These are phyloP conservation scores for Rostrohypoxylon terebratum DNA, from an alignment of 495 filamentous ascomycete genomes.

Conservation along the genomic window DNA sequence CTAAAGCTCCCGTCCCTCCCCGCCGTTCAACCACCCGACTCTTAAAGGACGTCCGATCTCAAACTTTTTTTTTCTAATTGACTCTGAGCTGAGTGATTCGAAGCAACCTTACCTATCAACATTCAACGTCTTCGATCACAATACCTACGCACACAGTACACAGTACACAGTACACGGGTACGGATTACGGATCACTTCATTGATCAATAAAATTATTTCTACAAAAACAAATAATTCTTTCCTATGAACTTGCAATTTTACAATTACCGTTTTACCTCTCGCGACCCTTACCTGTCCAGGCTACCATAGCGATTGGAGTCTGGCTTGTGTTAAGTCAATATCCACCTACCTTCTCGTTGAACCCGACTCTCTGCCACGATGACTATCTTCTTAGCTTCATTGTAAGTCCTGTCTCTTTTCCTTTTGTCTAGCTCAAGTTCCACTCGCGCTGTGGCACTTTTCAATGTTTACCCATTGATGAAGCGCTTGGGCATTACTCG, in stretches of 20 bases:
- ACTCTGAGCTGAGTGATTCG: constrained; percentile 7
- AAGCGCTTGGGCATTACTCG: neutral
- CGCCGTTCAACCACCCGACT: constrained; percentile 35
- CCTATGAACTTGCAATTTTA: constrained; percentile 47
- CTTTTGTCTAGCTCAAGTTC: constrained; percentile 5
- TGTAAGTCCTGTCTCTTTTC: constrained; percentile 66
- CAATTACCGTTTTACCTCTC: constrained; percentile 24
- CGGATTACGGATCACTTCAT: neutral
- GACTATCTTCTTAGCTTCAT: constrained; percentile 86
- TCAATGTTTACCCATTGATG: neutral
- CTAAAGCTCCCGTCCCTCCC: constrained; percentile 35
- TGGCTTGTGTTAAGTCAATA: constrained; percentile 20
- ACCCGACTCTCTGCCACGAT: constrained; percentile 59
- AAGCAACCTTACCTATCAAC: constrained; percentile 11
- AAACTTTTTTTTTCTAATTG: constrained; percentile 41
- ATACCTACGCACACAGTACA: neutral
- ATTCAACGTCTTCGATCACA: neutral
- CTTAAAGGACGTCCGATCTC: constrained; percentile 43
- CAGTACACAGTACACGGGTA: too few species aligned
- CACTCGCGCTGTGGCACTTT: neutral
- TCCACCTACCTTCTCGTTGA: constrained; percentile 10
- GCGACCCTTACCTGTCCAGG: constrained; percentile 9
- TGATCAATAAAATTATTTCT: neutral
- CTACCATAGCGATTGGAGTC: constrained; percentile 31
- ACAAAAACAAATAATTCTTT: constrained; percentile 12